These are phyloP conservation scores for Candida yuanshanica DNA, from an alignment of 805 yeast genomes.

Conservation along the genomic window DNA sequence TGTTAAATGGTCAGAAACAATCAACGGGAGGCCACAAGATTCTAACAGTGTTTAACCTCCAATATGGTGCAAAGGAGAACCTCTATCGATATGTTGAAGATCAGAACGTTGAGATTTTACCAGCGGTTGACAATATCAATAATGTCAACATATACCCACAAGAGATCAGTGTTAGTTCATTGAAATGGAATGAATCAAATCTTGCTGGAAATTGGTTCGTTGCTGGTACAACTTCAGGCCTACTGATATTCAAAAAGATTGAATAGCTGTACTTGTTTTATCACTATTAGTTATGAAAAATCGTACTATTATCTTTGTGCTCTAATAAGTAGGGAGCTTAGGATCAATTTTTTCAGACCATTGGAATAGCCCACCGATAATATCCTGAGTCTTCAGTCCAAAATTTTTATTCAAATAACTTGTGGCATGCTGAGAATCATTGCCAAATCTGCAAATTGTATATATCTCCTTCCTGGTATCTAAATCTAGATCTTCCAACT, in stretches of 20 bases:
- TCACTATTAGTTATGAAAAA: not conserved
- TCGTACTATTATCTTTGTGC: not conserved
- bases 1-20: conserved; percentile 30
- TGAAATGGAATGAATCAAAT: conserved; percentile 54
- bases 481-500: conserved; percentile 24
- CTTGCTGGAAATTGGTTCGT: conserved; percentile 44
- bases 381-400: conserved; percentile 52
- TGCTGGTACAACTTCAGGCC: conserved; percentile 46
- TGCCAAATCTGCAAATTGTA: conserved; percentile 83
- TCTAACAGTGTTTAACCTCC: conserved; percentile 33
- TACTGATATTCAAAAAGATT: conserved; percentile 31
- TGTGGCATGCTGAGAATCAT: conserved; percentile 82
- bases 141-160: conserved; percentile 39
- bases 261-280: not conserved
- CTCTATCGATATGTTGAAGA: conserved; percentile 36
- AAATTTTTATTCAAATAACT: conserved; percentile 44
- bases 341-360: conserved; percentile 64
- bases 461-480: conserved; percentile 35
- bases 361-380: conserved; percentile 69
- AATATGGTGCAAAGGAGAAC: conserved; percentile 33
- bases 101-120: conserved; percentile 30
- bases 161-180: conserved; percentile 40
- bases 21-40: conserved; percentile 24
- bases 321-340: conserved; percentile 56
- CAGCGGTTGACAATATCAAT: conserved; percentile 20